A percentile compares a stretch with the other conserved stretches of the same genome.
Evolutionary conservation across 495 filamentous ascomycete species (phyloP).

Genomic region (Parathielavia appendiculata): DNA sequence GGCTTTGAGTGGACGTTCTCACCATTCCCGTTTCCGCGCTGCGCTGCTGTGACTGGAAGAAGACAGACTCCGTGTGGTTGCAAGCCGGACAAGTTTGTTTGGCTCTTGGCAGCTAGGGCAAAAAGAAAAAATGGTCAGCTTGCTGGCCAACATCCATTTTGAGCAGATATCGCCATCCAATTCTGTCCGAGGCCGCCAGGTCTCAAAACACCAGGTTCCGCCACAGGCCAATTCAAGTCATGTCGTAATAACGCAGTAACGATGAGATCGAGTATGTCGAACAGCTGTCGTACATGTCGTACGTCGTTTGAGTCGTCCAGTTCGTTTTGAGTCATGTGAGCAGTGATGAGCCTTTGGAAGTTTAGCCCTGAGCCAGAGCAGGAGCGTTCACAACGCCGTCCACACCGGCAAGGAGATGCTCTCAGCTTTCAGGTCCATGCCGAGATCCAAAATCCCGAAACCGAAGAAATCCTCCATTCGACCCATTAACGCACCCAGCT

Average conservation of each 20-base stretch:
- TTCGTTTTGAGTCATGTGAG: neutral
- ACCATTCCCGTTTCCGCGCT: constrained; percentile 98
- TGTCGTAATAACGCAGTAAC: neutral
- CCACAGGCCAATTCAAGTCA: neutral
- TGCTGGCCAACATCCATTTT: constrained; percentile 5
- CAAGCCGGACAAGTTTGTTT: constrained; percentile 79
- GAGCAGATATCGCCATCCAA: constrained; percentile 4
- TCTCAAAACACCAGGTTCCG: neutral
- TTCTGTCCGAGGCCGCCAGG: neutral
- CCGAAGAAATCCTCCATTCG: constrained; percentile 17
- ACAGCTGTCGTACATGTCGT: constrained; percentile 1
- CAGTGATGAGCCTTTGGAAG: neutral
- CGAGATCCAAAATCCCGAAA: constrained; percentile 14
- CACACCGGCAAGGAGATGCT: neutral
- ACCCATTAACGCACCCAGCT: constrained; percentile 11
- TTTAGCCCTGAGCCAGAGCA: neutral
- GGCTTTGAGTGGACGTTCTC: constrained; percentile 30
- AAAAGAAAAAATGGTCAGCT: constrained; percentile 43
- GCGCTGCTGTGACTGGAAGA: constrained; percentile 97
- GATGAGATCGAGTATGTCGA: neutral
- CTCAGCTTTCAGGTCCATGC: constrained; percentile 1
- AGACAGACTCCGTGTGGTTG: constrained; percentile 80
- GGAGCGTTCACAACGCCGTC: neutral
- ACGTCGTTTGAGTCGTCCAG: neutral
- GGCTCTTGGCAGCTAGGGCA: constrained; percentile 73